These are phyloP conservation scores for Rhododendron ferrugineum DNA, from an alignment of 148 eudicot species.

Conservation along the genomic window DNA sequence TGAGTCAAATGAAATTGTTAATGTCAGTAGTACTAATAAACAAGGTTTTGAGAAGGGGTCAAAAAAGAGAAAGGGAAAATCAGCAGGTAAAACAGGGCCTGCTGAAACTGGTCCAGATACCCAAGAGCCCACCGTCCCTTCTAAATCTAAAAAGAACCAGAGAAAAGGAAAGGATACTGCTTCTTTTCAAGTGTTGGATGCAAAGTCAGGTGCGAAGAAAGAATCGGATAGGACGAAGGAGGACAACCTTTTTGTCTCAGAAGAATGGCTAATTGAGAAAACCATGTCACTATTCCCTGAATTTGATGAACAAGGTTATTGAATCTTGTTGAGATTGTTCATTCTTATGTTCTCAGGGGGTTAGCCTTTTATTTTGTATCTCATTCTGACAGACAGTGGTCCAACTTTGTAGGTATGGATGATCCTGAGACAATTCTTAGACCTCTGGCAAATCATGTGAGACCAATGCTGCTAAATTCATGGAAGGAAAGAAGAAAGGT, in stretches of 20 bases:
- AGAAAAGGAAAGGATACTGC: slow-evolving; percentile 67
- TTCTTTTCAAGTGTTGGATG: slow-evolving; percentile 41
- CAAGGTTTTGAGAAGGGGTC: slow-evolving; percentile 59
- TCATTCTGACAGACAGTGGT: slow-evolving; percentile 17
- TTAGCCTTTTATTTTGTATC: neutral
- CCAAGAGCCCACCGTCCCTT: slow-evolving; percentile 46
- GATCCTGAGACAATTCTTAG: slow-evolving; percentile 72
- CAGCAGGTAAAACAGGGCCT: slow-evolving; percentile 42
- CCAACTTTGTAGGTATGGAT: slow-evolving; percentile 44
- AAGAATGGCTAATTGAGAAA: slow-evolving; percentile 66
- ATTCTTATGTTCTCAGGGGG: slow-evolving; percentile 3
- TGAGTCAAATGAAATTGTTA: slow-evolving; percentile 45
- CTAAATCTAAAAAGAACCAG: slow-evolving; percentile 80
- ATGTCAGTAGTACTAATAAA: slow-evolving; percentile 43
- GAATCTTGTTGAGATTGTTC: slow-evolving; percentile 1
- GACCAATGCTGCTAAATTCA: slow-evolving; percentile 75
- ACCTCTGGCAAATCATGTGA: slow-evolving; percentile 71
- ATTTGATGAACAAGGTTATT: slow-evolving; percentile 82
- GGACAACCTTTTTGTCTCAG: slow-evolving; percentile 45
- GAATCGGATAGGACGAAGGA: slow-evolving; percentile 37
- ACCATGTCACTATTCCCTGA: slow-evolving; percentile 64
- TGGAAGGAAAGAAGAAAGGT: slow-evolving; percentile 81
- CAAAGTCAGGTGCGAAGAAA: slow-evolving; percentile 45
- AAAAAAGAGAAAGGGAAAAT: slow-evolving; percentile 85
- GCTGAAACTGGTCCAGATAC: slow-evolving; percentile 49